These are phyloP conservation scores for Stagonosporopsis cucurbitacearum DNA, from an alignment of 2,329 filamentous ascomycete genomes.

Conservation along the genomic window DNA sequence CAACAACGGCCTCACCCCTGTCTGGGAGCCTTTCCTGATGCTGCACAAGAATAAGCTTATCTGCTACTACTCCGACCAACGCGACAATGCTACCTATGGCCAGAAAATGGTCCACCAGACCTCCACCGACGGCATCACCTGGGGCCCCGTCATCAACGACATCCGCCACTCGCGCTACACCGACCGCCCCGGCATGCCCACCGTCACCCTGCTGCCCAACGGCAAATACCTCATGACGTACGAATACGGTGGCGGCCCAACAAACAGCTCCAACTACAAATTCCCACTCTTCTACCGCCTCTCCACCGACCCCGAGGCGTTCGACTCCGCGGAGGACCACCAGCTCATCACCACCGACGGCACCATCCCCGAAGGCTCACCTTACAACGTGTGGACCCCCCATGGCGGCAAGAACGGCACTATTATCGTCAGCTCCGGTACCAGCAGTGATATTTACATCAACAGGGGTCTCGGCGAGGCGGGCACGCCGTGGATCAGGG, in stretches of 20 bases:
- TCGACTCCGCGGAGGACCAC: constrained; percentile 51
- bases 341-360: constrained; percentile 55
- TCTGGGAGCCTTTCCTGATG: constrained; percentile 76
- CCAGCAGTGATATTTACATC: constrained; percentile 53
- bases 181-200: constrained; percentile 72
- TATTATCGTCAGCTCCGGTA: constrained; percentile 56
- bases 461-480: constrained; percentile 56
- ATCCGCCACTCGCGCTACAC: constrained; percentile 68
- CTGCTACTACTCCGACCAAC: constrained; percentile 75
- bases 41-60: constrained; percentile 66
- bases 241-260: constrained; percentile 63
- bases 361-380: constrained; percentile 55
- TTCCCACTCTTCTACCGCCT: constrained; percentile 64
- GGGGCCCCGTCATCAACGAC: constrained; percentile 67
- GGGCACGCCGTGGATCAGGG: constrained; percentile 52
- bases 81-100: constrained; percentile 65
- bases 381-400: constrained; percentile 61
- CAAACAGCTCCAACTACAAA: constrained; percentile 39
- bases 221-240: constrained; percentile 69
- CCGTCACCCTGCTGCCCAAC: constrained; percentile 64
- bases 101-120: constrained; percentile 73
- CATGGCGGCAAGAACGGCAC: constrained; percentile 58
- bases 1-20: constrained; percentile 69
- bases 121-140: constrained; percentile 64
- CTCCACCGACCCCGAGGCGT: constrained; percentile 55